phyloP scores from a whole-genome alignment of 768 basidiomycete species.

The Mycena maculata region DNA sequence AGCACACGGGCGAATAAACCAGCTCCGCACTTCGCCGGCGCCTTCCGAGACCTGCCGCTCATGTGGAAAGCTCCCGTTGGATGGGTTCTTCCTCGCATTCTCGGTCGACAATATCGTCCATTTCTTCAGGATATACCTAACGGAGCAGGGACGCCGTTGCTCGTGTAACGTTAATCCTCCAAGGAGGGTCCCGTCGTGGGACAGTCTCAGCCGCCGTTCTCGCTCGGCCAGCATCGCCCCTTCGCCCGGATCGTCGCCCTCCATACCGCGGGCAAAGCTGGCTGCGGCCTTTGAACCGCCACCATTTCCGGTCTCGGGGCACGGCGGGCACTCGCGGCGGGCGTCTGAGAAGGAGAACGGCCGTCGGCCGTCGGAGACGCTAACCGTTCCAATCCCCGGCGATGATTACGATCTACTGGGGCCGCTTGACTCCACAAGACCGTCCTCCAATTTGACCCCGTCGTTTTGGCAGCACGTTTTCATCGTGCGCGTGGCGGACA shows the following conservation, averaged over 20 bases:
- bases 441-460: constrained; percentile 48
- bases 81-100: constrained; percentile 74
- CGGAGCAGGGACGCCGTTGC: constrained; percentile 71
- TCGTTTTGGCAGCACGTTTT: constrained; percentile 72
- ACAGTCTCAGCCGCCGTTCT: constrained; percentile 65
- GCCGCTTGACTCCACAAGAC: constrained; percentile 41
- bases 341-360: constrained; percentile 74
- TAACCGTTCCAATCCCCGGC: constrained; percentile 57
- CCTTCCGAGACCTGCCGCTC: constrained; percentile 68
- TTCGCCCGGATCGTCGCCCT: constrained; percentile 58
- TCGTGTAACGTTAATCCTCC: constrained; percentile 68
- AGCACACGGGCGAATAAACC: constrained; percentile 65
- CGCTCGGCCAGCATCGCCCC: constrained; percentile 70
- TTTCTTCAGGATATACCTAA: constrained; percentile 72
- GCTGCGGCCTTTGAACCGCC: constrained; percentile 61
- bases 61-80: constrained; percentile 76
- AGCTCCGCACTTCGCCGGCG: constrained; percentile 70
- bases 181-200: constrained; percentile 57
- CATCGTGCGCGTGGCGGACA: constrained; percentile 63
- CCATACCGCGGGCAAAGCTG: constrained; percentile 60
- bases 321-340: constrained; percentile 81
- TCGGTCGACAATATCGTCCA: constrained; percentile 73
- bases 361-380: constrained; percentile 61
- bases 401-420: constrained; percentile 52
- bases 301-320: constrained; percentile 83